A percentile compares a stretch with the other conserved stretches of the same genome.
These are phyloP conservation scores for Hordeum vulgare DNA, from an alignment of 176 grass and related monocot species.

Conservation along the genomic window MorexV3_pseudomolecules_assembly NC_058521.1:514130100-514130599, in stretches of 20 bases:
- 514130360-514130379: not conserved
- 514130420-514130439: not conserved
- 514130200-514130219: slow-evolving; percentile 77
- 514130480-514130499: not conserved
- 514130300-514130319: not conserved
- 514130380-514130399: not conserved
- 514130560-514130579: not conserved
- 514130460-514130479: not conserved
- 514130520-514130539: not conserved
- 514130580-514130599: not conserved
- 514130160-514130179: slow-evolving; percentile 91
- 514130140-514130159: slow-evolving; percentile 88
- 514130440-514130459: not conserved
- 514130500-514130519: not conserved
- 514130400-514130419: not conserved
- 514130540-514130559: not conserved
- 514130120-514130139: slow-evolving; percentile 22
- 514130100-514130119: not conserved
- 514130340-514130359: not conserved
- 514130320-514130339: not conserved
- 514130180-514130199: slow-evolving; percentile 71
- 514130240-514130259: slow-evolving; percentile 95
- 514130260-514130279: slow-evolving; percentile 89
- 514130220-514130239: slow-evolving; percentile 94
- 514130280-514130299: not conserved